Conservation (phyloP, 192 early-diverging fungal genomes). For the Irineochytrium annulatum region DNA sequence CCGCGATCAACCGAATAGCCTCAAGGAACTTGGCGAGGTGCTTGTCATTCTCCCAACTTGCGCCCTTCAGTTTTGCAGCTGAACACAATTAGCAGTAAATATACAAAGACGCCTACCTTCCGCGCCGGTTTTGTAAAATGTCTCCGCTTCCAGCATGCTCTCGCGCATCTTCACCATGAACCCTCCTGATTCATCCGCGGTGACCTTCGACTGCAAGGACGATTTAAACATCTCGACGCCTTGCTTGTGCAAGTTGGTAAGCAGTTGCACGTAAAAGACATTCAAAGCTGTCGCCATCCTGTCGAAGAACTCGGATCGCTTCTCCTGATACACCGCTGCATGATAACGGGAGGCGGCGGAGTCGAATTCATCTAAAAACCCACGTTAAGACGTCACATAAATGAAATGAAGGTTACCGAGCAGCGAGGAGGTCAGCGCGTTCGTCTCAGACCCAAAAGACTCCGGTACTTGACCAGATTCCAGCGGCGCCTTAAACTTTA, state of each 20-base stretch:
- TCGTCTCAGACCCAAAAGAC: conserved; percentile 66
- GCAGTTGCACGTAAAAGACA: conserved; percentile 76
- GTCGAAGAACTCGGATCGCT: conserved; percentile 74
- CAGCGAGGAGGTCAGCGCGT: too few species aligned
- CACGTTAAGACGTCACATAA: conserved; percentile 1
- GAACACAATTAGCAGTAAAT: conserved; percentile 9
- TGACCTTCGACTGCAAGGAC: conserved; percentile 36
- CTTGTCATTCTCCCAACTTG: conserved; percentile 68
- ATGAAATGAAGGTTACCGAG: too few species aligned
- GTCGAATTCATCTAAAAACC: conserved; percentile 60
- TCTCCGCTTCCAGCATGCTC: conserved; percentile 33
- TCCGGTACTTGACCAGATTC: conserved; percentile 76
- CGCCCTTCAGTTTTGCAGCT: conserved; percentile 53
- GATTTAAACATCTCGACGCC: conserved; percentile 65
- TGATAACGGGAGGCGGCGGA: conserved; percentile 88
- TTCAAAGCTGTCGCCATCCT: conserved; percentile 74
- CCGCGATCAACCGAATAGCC: conserved; percentile 59
- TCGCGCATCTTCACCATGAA: conserved; percentile 42
- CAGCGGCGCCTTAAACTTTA: conserved; percentile 63
- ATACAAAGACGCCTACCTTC: conserved; percentile 26
- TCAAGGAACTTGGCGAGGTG: conserved; percentile 52
- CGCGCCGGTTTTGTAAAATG: conserved; percentile 44
- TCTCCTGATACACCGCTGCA: conserved; percentile 78
- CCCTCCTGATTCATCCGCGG: conserved; percentile 38
- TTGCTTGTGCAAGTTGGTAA: conserved; percentile 79